phyloP scores from a whole-genome alignment of 176 grass and related monocot species.

The Eragrostis curvula region DNA sequence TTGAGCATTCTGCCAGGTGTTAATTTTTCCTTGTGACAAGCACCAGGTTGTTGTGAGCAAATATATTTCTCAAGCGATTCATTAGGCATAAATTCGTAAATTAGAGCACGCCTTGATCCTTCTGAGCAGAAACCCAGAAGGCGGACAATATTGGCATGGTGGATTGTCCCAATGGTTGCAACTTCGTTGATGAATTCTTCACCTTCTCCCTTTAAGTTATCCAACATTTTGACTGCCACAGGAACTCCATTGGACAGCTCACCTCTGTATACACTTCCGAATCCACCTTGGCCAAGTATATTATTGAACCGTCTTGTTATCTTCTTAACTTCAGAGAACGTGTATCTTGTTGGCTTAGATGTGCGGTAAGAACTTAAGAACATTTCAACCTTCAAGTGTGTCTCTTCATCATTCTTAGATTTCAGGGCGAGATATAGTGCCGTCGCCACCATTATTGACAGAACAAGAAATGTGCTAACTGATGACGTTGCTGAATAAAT shows the following conservation, averaged over 20 bases:
- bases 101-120: conserved; percentile 40
- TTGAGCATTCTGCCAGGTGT: conserved; percentile 17
- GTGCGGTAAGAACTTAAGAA: neutral
- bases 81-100: conserved; percentile 72
- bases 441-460: neutral
- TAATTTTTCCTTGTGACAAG: neutral
- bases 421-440: conserved; percentile 9
- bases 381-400: no score
- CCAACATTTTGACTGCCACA: conserved; percentile 73
- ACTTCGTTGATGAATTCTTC: conserved; percentile 82
- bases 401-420: no score
- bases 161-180: conserved; percentile 63
- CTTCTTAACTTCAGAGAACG: conserved; percentile 63
- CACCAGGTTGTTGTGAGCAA: neutral
- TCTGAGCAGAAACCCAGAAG: conserved; percentile 63
- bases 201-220: conserved; percentile 43
- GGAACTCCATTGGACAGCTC: conserved; percentile 55
- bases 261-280: conserved; percentile 68
- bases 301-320: conserved; percentile 52
- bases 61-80: conserved; percentile 58
- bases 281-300: conserved; percentile 58
- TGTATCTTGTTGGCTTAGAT: conserved; percentile 69
- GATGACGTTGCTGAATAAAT: conserved; percentile 28
- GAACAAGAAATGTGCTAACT: neutral
- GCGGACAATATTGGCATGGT: conserved; percentile 64